Base-by-base conservation (phyloP, 2,329 filamentous ascomycete species). In the Coniochaeta pulveracea region DNA sequence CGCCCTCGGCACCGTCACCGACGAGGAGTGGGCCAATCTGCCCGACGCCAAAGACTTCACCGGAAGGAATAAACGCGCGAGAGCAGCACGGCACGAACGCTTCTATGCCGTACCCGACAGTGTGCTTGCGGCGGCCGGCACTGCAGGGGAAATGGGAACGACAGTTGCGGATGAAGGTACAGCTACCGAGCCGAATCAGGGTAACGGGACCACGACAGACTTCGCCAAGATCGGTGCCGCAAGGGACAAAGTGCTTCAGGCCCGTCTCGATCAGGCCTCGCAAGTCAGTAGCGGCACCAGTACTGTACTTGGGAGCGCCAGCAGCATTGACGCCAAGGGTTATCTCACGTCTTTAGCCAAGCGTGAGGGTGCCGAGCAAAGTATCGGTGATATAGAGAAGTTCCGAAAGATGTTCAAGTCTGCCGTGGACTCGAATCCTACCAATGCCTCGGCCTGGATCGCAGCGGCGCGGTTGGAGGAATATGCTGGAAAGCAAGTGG, bases 91-190 rank as follows among this genome's bases (percentile, higher is more conserved):
- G 44, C 76, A 83, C 33, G 79, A 91, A 52, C 66, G 85, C 30
- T 95, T 94, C 58, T 98, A 98, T 54, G 91, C 89, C 4, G 91
- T 98, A 1, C 93, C 91, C 1, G 91, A 98, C 57, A 94, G 85
- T 49, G 91, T 98, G 6, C 69, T 98, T 35, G 85, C 89, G 1
- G 83, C 85, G 6, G 89, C 88, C 11, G 69, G 84, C 46, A 84
- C 85, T 45, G 72, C 82, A 3, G 71, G 74, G 4, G 84, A 95
- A 51, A 72, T 96, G 43, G 82, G 86, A 30, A 91, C 86, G 2
- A 93, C 85, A 0, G 78, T 98, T n/a, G 70, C 77, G 27, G 85
- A 93, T 23, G 88, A 94, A 39, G 81, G 76, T 2, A 56, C 61
- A 2, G 62, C 57, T 14, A 47, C 51, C 3, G 60, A 66, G 30